Percentiles rank a stretch among this genome's conserved stretches.
Evolutionary conservation across 139 green algal genomes (phyloP).

Genomic region (Chlorella vulgaris): DNA sequence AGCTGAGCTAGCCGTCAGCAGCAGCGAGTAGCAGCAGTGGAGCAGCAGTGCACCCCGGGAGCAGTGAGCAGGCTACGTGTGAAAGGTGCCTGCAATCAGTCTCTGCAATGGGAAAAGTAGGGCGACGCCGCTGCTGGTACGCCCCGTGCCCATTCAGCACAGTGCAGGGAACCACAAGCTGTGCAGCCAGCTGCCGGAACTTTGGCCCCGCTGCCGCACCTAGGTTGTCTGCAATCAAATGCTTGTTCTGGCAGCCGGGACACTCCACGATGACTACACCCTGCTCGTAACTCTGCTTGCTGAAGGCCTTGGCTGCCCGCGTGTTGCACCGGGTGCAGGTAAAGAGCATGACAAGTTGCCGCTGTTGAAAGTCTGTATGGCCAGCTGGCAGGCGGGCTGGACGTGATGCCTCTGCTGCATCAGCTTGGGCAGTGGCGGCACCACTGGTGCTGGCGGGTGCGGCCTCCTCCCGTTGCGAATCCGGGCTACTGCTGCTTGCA

Average conservation of each 20-base stretch:
- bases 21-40: no score
- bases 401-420: not conserved
- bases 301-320: slow-evolving; percentile 63
- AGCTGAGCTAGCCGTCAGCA: no score
- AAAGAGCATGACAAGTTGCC: slow-evolving; percentile 46
- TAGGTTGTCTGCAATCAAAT: slow-evolving; percentile 72
- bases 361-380: slow-evolving; percentile 18
- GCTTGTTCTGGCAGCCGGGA: slow-evolving; percentile 56
- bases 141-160: no score
- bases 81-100: no score
- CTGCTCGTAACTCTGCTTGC: slow-evolving; percentile 53
- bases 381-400: not conserved
- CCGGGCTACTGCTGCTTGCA: not conserved
- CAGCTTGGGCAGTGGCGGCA: not conserved
- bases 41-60: no score
- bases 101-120: no score
- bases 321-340: slow-evolving; percentile 53
- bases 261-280: slow-evolving; percentile 73
- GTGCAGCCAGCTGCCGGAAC: no score
- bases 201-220: no score
- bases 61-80: no score
- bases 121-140: no score
- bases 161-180: no score
- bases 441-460: not conserved
- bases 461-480: not conserved